These are phyloP conservation scores for Pythium phragmiticola DNA, from an alignment of 352 stramenopile species.

Conservation along the genomic window DNA sequence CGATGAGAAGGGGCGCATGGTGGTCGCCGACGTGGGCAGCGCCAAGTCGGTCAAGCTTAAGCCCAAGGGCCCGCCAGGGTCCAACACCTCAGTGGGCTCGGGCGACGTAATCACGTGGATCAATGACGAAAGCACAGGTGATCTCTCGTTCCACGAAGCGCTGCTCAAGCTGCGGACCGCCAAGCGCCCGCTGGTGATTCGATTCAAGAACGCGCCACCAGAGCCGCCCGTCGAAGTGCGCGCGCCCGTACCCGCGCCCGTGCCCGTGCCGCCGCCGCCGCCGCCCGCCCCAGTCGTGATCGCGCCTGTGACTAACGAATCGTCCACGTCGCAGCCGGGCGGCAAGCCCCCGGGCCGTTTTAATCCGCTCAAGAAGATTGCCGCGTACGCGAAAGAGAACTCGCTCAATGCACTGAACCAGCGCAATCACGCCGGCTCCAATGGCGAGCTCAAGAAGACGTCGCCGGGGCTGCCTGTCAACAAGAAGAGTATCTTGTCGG, in stretches of 20 bases:
- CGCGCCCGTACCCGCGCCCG: constrained; percentile 14
- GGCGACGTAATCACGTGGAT: constrained; percentile 80
- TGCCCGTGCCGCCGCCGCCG: constrained; percentile 7
- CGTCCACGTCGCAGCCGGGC: constrained; percentile 1
- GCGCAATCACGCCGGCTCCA: constrained; percentile 6
- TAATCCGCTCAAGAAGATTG: constrained; percentile 35
- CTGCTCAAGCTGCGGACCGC: constrained; percentile 83
- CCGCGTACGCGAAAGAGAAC: constrained; percentile 35
- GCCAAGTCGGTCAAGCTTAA: constrained; percentile 89
- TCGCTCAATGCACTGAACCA: constrained; percentile 32
- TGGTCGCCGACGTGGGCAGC: constrained; percentile 78
- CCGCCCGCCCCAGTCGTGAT: neutral
- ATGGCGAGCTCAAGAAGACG: constrained; percentile 19
- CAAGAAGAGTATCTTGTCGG: constrained; percentile 25
- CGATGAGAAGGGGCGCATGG: constrained; percentile 59
- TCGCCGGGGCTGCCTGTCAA: constrained; percentile 13
- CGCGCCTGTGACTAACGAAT: neutral
- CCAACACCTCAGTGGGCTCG: constrained; percentile 50
- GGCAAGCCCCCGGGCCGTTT: constrained; percentile 23
- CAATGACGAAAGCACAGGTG: constrained; percentile 75
- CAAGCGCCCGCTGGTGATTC: constrained; percentile 80
- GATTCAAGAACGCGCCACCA: constrained; percentile 72
- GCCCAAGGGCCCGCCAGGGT: constrained; percentile 42
- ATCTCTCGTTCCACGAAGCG: constrained; percentile 77
- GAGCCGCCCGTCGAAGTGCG: constrained; percentile 36